Base-by-base conservation (phyloP, 225 moss, liverwort and hornwort species). In the Straminergon stramineum region DNA sequence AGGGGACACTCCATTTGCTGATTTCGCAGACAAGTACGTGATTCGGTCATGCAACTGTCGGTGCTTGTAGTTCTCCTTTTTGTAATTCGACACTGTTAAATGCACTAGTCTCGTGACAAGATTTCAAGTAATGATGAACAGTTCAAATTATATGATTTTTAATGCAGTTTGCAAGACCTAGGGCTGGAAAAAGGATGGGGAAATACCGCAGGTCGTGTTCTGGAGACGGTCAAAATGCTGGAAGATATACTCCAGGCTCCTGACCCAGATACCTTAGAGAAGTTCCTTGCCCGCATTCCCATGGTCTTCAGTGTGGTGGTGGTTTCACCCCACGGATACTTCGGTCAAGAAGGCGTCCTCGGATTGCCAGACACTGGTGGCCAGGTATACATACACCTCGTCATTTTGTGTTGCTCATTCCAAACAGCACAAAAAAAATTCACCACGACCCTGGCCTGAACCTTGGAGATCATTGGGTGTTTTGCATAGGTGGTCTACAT, bases 141-240 rank as follows among this genome's bases (percentile, higher is more conserved):
- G 28, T 75, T 74, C 9, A 60, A 64, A 41, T 13, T 48, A 30
- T 22, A n/a, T 68, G 61, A 48, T 87, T 68, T 32, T n/a, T 26
- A 64, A 75, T 90, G 70, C 91, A 98, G 98, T 87, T 89, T 98
- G 84, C 97, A 97, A 87, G 96, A 97, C 62, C 51, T 97, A 53
- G 98, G 98, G 11, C 75, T 98, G 39, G 98, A 98, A 91, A 97
- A 97, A 74, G 98, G 97, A 87, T 98, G 98, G 98, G 98, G 98
- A 48, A 90, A 96, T 79, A 97, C 97, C 43, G 97, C 93, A 86
- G 97, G 95, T 45, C 95, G 97, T 69, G 96, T 94, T 67, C 83
- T 98, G 84, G 94, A 98, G 64, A 93, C 91, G 15, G 90, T 97
- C 83, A 95, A 88, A 70, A 88, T 98, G 87, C 93, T 98, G 28